Evolutionary conservation across 139 green algal genomes (phyloP).

Genomic region (Chlorella sp.): DNA sequence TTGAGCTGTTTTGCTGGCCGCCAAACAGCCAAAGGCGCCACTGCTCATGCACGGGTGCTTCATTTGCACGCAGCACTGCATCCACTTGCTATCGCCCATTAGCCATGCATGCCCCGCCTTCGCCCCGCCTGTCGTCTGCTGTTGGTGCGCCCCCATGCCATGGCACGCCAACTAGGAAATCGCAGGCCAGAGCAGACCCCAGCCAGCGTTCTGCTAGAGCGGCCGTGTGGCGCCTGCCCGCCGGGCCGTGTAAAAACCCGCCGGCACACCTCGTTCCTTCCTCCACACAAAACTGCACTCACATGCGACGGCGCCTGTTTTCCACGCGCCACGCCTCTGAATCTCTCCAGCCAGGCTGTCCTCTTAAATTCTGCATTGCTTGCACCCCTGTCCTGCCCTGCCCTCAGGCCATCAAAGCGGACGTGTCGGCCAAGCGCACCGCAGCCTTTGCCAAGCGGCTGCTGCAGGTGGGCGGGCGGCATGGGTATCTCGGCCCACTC

Average conservation of each 20-base stretch:
- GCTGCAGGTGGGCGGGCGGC: slow-evolving; percentile 69
- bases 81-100: too few relatives aligned
- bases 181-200: slow-evolving; percentile 10
- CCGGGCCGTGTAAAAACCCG: slow-evolving; percentile 7
- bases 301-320: too few relatives aligned
- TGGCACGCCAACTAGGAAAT: slow-evolving; percentile 9
- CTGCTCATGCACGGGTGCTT: too few relatives aligned
- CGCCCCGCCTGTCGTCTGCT: slow-evolving; percentile 5
- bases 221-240: neutral
- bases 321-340: too few relatives aligned
- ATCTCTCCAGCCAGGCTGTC: neutral
- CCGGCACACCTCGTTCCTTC: neutral
- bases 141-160: slow-evolving; percentile 1
- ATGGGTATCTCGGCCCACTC: too few relatives aligned
- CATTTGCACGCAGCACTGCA: too few relatives aligned
- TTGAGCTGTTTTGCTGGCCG: too few relatives aligned
- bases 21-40: too few relatives aligned
- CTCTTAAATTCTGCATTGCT: too few relatives aligned
- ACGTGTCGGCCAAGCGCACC: slow-evolving; percentile 75
- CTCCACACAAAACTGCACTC: neutral
- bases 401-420: slow-evolving; percentile 72
- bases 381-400: neutral
- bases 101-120: too few relatives aligned
- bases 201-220: slow-evolving; percentile 19
- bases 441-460: slow-evolving; percentile 91